A percentile compares a stretch with the other conserved stretches of the same genome.
phyloP scores from a whole-genome alignment of 1,284 basidiomycete species.

The Trametes sp. region DNA sequence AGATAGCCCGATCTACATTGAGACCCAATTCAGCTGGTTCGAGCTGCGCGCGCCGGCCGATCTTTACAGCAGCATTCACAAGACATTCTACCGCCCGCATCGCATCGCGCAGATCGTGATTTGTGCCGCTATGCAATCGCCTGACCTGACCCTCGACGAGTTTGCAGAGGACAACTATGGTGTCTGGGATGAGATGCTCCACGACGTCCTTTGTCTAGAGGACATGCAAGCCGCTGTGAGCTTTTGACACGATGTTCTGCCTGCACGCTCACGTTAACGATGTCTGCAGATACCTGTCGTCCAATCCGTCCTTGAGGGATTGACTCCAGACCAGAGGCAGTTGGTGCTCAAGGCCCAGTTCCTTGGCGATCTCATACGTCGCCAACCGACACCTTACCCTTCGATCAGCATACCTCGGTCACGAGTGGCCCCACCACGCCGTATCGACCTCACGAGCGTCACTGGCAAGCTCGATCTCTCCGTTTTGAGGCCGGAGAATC shows the following conservation, averaged over 20 bases:
- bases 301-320: constrained; percentile 8
- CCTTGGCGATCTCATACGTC: not conserved
- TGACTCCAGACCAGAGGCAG: not conserved
- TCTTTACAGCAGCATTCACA: constrained; percentile 53
- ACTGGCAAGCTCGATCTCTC: constrained; percentile 58
- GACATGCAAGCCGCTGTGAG: constrained; percentile 30
- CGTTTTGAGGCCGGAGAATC: constrained; percentile 60
- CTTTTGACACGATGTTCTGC: not conserved
- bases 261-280: not conserved
- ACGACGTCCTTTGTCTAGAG: constrained; percentile 1
- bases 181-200: constrained; percentile 26
- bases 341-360: constrained; percentile 6
- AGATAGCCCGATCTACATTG: constrained; percentile 63
- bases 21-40: constrained; percentile 69
- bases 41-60: constrained; percentile 56
- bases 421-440: not conserved
- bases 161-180: constrained; percentile 13
- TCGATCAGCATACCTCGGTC: not conserved
- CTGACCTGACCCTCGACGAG: constrained; percentile 7
- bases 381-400: not conserved
- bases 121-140: constrained; percentile 33
- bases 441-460: not conserved
- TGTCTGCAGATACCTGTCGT: constrained; percentile 15
- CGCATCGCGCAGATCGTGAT: constrained; percentile 55
- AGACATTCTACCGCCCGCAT: constrained; percentile 57